These are phyloP conservation scores for Apiospora pterosperma DNA, from an alignment of 2,329 filamentous ascomycete species.

Conservation along the genomic window DNA sequence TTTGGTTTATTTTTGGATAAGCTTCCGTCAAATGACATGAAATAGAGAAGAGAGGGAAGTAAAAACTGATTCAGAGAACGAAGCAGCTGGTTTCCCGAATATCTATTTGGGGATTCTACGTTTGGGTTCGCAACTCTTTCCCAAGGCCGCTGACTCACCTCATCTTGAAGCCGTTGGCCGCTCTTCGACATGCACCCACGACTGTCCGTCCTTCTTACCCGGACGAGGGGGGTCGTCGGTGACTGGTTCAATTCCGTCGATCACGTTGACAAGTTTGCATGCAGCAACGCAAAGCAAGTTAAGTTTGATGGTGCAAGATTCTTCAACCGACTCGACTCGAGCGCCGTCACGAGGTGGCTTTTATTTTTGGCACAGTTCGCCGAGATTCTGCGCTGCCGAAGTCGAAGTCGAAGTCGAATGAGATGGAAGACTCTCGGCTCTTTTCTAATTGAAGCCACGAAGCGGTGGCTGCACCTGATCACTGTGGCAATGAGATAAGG, in stretches of 20 bases:
- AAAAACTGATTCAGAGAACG: background rate
- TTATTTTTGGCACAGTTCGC: background rate
- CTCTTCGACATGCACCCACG: constrained; percentile 41
- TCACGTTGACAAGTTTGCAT: background rate
- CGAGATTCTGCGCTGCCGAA: background rate
- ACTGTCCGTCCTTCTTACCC: constrained; percentile 23
- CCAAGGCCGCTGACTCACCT: constrained; percentile 35
- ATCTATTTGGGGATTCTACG: background rate
- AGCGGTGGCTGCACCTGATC: background rate
- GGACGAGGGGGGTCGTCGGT: constrained; percentile 12
- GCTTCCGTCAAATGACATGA: background rate
- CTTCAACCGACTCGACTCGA: background rate
- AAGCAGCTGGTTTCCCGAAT: background rate
- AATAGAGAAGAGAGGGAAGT: background rate
- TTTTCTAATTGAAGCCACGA: background rate
- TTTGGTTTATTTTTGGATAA: background rate
- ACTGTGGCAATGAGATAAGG: background rate
- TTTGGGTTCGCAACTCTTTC: background rate
- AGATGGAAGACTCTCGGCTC: background rate
- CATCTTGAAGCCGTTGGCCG: constrained; percentile 53
- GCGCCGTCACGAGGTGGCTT: background rate
- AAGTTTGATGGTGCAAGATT: background rate
- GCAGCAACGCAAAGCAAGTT: background rate
- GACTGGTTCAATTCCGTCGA: background rate
- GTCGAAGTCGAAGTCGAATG: background rate